These are phyloP conservation scores for Posidonia australis DNA, from an alignment of 106 monocot species.

Conservation along the genomic window DNA sequence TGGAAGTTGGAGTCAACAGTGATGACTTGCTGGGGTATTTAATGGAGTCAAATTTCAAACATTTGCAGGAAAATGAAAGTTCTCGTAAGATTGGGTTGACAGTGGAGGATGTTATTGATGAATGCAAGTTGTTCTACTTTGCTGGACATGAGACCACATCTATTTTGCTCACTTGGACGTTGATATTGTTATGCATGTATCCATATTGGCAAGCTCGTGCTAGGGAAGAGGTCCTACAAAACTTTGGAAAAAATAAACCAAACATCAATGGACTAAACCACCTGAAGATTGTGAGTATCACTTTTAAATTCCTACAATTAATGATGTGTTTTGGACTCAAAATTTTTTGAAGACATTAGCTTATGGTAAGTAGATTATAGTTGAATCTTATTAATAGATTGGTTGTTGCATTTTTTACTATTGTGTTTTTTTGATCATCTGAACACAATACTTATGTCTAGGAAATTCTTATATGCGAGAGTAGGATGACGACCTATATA, in stretches of 20 bases:
- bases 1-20: slow-evolving; percentile 6
- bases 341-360: too few species aligned
- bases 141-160: too few species aligned
- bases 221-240: slow-evolving; percentile 16
- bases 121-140: slow-evolving; percentile 43
- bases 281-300: too few species aligned
- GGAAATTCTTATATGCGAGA: too few species aligned
- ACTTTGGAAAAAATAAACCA: slow-evolving; percentile 16
- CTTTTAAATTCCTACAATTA: not conserved
- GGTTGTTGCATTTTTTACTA: too few species aligned
- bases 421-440: too few species aligned
- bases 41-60: slow-evolving; percentile 17
- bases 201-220: slow-evolving; percentile 30
- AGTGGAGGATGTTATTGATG: slow-evolving; percentile 25
- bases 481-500: too few species aligned
- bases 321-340: too few species aligned
- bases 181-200: slow-evolving; percentile 28
- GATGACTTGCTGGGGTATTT: too few species aligned
- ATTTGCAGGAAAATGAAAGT: not conserved
- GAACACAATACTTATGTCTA: too few species aligned
- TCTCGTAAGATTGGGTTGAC: not conserved
- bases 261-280: slow-evolving; percentile 17
- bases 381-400: slow-evolving; percentile 11
- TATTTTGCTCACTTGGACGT: slow-evolving; percentile 25
- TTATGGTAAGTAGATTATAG: too few species aligned